Evolutionary conservation across 177 flowering plant genomes (phyloP), one percentile per base, ranked within the genome.

Genomic region (Vitis hybrid): DNA sequence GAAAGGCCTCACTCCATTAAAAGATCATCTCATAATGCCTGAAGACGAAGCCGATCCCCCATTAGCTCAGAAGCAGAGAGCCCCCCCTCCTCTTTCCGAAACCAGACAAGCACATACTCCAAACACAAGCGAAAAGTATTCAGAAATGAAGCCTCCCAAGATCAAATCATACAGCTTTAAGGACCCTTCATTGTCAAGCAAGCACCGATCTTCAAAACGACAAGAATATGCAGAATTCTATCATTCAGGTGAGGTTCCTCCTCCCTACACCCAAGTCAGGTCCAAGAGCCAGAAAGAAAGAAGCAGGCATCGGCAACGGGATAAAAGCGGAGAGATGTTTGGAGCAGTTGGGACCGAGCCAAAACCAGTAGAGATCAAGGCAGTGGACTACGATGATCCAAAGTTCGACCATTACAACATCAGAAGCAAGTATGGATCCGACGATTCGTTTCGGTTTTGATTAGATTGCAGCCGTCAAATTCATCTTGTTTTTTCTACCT

Each of bases 251-350:
- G 96, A 91, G 71, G 77, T 81, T 34, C 82, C 90, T 59, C 70
- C 89, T 72, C 75, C 77, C 2, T 74, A 81, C 57, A 63, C 74
- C 52, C 83, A 76, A 29, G 66, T 69, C 56, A 79, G 84, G 80
- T 78, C 90, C 1, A 94, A 92, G 81, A 84, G 84, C 75, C 88
- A 78, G 77, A 91, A 90, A 80, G 96, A 94, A 54, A 70, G 93
- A 73, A 68, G 87, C 61, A 83, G 90, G 81, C 97, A 88, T 73
- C 90, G 97, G 0, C 86, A 82, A 10, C 82, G 90, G 50, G 91
- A 88, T 16, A 85, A 83, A 75, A 82, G 80, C 56, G 90, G 87
- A 59, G 93, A 91, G 61, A 82, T 26, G 50, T 87, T 67, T 53
- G 87, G 89, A 60, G 73, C 81, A 31, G 68, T 60, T 5, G 80